These are phyloP conservation scores for Leishmania tarentolae DNA, from an alignment of 208 protist species.

Conservation along the genomic window DNA sequence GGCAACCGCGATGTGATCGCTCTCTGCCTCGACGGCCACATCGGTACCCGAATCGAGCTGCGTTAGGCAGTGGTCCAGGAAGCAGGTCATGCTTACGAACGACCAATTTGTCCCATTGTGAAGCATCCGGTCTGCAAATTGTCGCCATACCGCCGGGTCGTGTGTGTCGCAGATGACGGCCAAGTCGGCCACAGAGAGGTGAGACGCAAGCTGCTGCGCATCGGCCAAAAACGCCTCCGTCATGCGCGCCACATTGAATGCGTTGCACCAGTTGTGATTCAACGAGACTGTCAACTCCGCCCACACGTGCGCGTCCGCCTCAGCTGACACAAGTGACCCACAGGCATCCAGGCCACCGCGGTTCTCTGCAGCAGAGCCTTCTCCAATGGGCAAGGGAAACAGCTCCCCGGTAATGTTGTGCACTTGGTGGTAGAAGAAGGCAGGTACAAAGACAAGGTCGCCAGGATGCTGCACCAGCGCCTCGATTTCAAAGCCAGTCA, in stretches of 20 bases:
- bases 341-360: background rate
- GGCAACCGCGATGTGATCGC: background rate
- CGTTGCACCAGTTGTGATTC: conserved; percentile 92
- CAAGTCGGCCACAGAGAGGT: conserved; percentile 49
- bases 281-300: conserved; percentile 59
- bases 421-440: conserved; percentile 77
- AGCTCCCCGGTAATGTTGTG: conserved; percentile 70
- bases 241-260: conserved; percentile 68
- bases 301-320: background rate
- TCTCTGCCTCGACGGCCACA: conserved; percentile 4
- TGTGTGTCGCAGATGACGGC: conserved; percentile 41
- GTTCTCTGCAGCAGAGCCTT: background rate
- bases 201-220: conserved; percentile 31
- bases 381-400: conserved; percentile 11
- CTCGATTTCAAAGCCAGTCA: conserved; percentile 50
- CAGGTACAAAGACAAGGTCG: conserved; percentile 88
- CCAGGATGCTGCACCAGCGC: conserved; percentile 65
- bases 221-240: conserved; percentile 51
- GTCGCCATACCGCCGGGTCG: conserved; percentile 37
- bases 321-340: background rate
- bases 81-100: conserved; percentile 45
- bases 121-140: conserved; percentile 59
- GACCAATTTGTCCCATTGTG: conserved; percentile 71
- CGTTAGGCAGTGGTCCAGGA: conserved; percentile 39
- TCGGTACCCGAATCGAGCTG: background rate